Base-by-base conservation (phyloP, 2,329 filamentous ascomycete genomes). In the Aspergillus sp. region DNA sequence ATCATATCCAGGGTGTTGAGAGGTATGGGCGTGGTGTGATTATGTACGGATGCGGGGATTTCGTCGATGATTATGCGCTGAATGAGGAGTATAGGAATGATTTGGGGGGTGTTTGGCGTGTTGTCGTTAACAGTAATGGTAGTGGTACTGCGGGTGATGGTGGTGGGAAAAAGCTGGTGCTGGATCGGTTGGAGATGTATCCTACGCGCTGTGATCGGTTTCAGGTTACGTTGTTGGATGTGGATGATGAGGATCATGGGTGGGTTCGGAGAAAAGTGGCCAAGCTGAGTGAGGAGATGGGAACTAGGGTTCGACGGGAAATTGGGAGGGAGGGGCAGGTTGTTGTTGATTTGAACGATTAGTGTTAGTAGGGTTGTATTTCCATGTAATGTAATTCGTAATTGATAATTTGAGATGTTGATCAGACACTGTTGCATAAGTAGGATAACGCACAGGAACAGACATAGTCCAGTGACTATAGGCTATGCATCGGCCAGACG, bases 61-160 rank as follows among this genome's bases (percentile, higher is more conserved):
- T 71, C 52, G 63, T 72, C n/a, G 67, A 72, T 54, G 69, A 71
- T 54, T 71, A 71, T 59, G 63, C 61, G 3, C 13, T 70, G n/a
- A 54, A 60, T 46, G 45, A 43, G 20, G 53, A 58, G 35, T 71
- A 50, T 54, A 53, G 67, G 45, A 72, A 71, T 60, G 68, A 71
- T 57, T 49, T 71, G 10, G 65, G 68, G 13, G 69, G 64, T 17
- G 49, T 69, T 13, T 72, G 69, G 66, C 65, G 61, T 44, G 64
- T 72, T 46, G 43, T 50, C 44, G 61, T 70, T 22, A 22, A 22
- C 20, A 19, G 17, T 19, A 19, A 19, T 19, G 17, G 17, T 19
- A 19, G 17, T 19, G 17, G 17, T 19, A 19, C 17, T 19, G 17
- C 17, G 17, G 17, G 13, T 19, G 22, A 41, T 20, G 23, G 23